These are phyloP conservation scores for Pseudogymnoascus pannorum DNA, from an alignment of 2,329 filamentous ascomycete genomes.

Conservation along the genomic window DNA sequence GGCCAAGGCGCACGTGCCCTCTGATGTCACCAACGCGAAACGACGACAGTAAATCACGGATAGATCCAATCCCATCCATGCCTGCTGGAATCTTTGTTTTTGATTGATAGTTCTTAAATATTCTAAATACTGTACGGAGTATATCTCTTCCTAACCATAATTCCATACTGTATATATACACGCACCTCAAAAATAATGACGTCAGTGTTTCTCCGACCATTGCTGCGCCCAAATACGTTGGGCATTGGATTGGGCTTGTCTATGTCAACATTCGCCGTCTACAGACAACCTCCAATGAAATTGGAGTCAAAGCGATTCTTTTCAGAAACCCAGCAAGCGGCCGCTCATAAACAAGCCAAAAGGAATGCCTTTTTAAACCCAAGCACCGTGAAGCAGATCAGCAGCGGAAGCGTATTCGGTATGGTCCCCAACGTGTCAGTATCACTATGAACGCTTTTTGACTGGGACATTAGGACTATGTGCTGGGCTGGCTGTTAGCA, in stretches of 20 bases:
- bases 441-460: constrained; percentile 1
- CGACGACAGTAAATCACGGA: not conserved
- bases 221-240: constrained; percentile 26
- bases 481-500: constrained; percentile 57
- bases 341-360: constrained; percentile 26
- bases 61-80: not conserved
- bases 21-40: not conserved
- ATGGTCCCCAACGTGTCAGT: constrained; percentile 8
- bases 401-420: constrained; percentile 28
- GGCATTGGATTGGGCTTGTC: constrained; percentile 31
- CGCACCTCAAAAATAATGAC: constrained; percentile 18
- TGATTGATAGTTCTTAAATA: not conserved
- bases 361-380: constrained; percentile 21
- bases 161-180: not conserved
- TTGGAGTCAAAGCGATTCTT: constrained; percentile 23
- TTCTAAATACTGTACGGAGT: not conserved
- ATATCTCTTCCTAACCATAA: not conserved
- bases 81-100: not conserved
- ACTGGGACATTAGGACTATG: constrained; percentile 40
- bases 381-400: constrained; percentile 26
- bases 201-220: constrained; percentile 25
- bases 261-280: constrained; percentile 27
- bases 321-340: constrained; percentile 16
- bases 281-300: constrained; percentile 26
- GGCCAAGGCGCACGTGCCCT: constrained; percentile 1